Evolutionary conservation across 139 green algal genomes (phyloP).

Genomic region (Volvox reticuliferus): DNA sequence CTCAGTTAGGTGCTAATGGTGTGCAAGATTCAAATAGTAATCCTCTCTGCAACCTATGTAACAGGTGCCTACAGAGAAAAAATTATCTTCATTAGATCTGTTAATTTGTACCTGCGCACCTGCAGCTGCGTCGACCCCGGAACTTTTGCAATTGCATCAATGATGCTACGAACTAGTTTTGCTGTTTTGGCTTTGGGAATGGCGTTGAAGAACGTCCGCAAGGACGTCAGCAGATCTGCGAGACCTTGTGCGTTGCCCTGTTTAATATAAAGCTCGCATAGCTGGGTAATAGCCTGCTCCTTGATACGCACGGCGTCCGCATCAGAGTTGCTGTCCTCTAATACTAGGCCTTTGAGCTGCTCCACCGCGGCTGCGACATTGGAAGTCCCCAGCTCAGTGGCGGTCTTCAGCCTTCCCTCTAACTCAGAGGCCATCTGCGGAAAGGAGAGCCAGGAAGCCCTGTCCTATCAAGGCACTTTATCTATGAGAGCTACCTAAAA

Average conservation of each 20-base stretch:
- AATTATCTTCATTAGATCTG: not conserved
- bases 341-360: constrained; percentile 60
- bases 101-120: constrained; percentile 60
- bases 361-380: not conserved
- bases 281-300: constrained; percentile 80
- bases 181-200: constrained; percentile 99
- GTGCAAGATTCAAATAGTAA: too few species aligned
- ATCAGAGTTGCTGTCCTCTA: constrained; percentile 64
- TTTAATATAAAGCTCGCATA: constrained; percentile 82
- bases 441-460: too few species aligned
- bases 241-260: constrained; percentile 80
- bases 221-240: constrained; percentile 83
- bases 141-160: constrained; percentile 94
- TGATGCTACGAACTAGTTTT: constrained; percentile 96
- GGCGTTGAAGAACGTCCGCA: constrained; percentile 88
- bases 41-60: too few species aligned
- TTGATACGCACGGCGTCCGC: constrained; percentile 86
- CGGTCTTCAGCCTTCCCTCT: constrained; percentile 9
- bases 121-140: constrained; percentile 90
- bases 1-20: too few species aligned
- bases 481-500: too few species aligned
- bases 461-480: too few species aligned
- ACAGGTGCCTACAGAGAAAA: too few species aligned
- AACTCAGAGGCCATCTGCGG: constrained; percentile 17
- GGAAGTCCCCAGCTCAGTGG: constrained; percentile 21